Base-by-base conservation (phyloP, 768 basidiomycete genomes). In the Tylopilus rubrobrunneus region DNA sequence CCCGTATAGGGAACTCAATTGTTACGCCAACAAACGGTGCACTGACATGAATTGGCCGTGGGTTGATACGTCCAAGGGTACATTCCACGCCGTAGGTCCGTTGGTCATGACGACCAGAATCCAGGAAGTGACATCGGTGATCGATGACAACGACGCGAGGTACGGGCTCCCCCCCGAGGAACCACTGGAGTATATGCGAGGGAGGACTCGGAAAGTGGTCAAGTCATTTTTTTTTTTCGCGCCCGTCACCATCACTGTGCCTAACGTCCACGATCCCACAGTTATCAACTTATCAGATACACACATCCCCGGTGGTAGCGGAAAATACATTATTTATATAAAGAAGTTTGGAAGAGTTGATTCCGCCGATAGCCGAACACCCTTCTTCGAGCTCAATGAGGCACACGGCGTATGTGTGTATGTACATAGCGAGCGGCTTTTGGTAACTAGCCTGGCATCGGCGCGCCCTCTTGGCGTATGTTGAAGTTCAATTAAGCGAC, bases 171-270 rank as follows among this genome's bases (percentile, higher is more conserved):
- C 7, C n/a, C 36, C 36, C 36, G 36, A 37, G 15, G 36, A 37
- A 17, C 17, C 36, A 12, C 11, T 8, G 7, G 31, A 25, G 25
- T 5, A 5, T 25, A 25, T 25, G 25, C 25, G 25, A 25, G 25
- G 25, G 25, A 5, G 25, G 19, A 19, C 19, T 19, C 19, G 19
- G 25, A 25, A 25, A 25, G 25, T 25, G 25, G 25, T 25, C 25
- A 25, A 5, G 25, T 25, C 5, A 25, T 25, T 25, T 5, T 25
- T 25, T n/a, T 25, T 29, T 5, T 5, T 29, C 29, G 7, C 31
- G 31, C 7, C 31, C 31, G 31, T 31, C 31, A 31, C 7, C 46
- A 62, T 55, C 61, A 62, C 1, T 46, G 60, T 61, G 61, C 61
- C 61, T 62, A 50, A 48, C 60, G 37, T 47, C 41, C 52, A 27